Evolutionary conservation across 176 grass and related monocot species (phyloP).

Genomic region (Carex cristatella): DNA sequence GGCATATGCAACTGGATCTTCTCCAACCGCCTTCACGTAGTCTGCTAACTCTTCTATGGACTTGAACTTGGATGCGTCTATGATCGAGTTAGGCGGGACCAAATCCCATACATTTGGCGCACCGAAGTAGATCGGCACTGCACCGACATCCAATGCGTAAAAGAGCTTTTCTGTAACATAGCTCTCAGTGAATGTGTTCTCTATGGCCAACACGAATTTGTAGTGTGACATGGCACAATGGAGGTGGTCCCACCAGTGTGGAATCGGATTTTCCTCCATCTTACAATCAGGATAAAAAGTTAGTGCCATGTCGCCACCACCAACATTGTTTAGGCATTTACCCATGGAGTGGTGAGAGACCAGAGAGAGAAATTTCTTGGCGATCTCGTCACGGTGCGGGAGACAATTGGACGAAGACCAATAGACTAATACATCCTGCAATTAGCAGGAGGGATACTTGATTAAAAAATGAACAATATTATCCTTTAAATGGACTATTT

Average conservation of each 20-base stretch:
- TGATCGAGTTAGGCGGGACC: slow-evolving; percentile 41
- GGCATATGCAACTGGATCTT: slow-evolving; percentile 45
- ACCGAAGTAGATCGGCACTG: slow-evolving; percentile 54
- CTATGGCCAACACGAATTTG: slow-evolving; percentile 56
- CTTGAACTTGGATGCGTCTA: slow-evolving; percentile 36
- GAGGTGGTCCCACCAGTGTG: slow-evolving; percentile 56
- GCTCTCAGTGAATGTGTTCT: slow-evolving; percentile 53
- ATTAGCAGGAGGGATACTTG: neutral
- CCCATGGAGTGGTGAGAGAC: slow-evolving; percentile 45
- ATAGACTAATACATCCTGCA: slow-evolving; percentile 46
- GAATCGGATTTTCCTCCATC: slow-evolving; percentile 15
- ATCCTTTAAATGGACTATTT: neutral
- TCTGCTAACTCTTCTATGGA: slow-evolving; percentile 37
- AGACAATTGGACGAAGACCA: slow-evolving; percentile 56
- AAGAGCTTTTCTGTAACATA: slow-evolving; percentile 54
- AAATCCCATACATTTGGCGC: slow-evolving; percentile 42
- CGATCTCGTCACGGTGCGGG: slow-evolving; percentile 28
- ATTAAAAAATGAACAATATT: neutral
- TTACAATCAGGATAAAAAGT: slow-evolving; percentile 43
- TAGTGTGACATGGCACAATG: slow-evolving; percentile 66
- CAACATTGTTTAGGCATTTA: slow-evolving; percentile 50
- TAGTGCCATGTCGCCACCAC: slow-evolving; percentile 32
- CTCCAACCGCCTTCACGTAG: slow-evolving; percentile 35
- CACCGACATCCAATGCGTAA: slow-evolving; percentile 46
- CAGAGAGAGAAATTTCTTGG: slow-evolving; percentile 29